phyloP scores from a whole-genome alignment of 2,329 filamentous ascomycete genomes.

The Zymoseptoria crescenta region DNA sequence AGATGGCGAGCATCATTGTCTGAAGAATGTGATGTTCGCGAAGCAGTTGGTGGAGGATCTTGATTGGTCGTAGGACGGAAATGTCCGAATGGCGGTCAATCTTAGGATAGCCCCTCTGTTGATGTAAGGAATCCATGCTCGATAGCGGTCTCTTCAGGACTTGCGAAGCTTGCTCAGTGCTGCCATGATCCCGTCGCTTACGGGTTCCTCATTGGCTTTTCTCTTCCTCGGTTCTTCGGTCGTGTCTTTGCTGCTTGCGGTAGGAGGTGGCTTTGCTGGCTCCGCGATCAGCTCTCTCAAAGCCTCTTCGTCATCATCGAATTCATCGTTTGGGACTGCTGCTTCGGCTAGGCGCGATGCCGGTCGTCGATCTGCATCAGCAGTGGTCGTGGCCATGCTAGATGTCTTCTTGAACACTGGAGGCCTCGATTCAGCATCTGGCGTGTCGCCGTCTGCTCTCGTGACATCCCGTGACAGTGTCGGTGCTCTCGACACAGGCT shows the following conservation, averaged over 20 bases:
- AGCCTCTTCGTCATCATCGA: conserved; percentile 41
- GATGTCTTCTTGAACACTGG: background rate
- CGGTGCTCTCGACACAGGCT: conserved; percentile 17
- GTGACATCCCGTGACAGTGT: conserved; percentile 24
- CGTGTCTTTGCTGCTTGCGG: background rate
- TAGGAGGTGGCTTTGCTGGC: conserved; percentile 3
- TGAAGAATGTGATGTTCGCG: conserved; percentile 21
- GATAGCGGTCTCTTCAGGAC: conserved; percentile 7
- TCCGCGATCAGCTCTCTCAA: conserved; percentile 25
- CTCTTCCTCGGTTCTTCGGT: conserved; percentile 24
- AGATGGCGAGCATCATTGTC: conserved; percentile 20
- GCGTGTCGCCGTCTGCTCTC: conserved; percentile 12
- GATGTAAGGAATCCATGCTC: background rate
- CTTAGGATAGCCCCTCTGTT: background rate
- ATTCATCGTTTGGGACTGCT: conserved; percentile 14
- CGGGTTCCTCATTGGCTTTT: conserved; percentile 35
- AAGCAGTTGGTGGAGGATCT: conserved; percentile 19
- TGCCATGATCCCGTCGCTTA: conserved; percentile 52
- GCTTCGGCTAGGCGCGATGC: conserved; percentile 27
- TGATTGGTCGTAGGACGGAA: conserved; percentile 15
- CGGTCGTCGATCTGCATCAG: conserved; percentile 33
- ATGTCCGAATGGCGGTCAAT: background rate
- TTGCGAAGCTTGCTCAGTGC: conserved; percentile 49
- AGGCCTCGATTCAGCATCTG: conserved; percentile 6
- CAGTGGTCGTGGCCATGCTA: conserved; percentile 14